Evolutionary conservation across 495 filamentous ascomycete genomes (phyloP), one percentile per base, ranked within the genome.

Genomic region (Talaromyces stipitatus): DNA sequence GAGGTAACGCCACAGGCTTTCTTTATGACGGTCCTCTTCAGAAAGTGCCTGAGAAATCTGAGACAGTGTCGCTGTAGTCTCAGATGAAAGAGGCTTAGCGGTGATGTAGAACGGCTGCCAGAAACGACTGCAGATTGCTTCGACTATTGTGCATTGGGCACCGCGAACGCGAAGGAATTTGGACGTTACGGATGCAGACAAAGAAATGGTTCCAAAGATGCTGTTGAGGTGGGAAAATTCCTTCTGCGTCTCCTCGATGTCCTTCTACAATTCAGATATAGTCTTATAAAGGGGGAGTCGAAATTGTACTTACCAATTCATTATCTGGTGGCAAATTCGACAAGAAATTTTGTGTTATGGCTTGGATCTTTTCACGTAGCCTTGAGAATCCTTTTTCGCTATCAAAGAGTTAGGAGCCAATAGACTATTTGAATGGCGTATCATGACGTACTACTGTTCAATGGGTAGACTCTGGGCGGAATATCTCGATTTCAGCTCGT

Each of bases 81-180:
- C 43, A 6, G 43, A n/a, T 46, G 43, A 22, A 46, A 22, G 43
- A 22, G 14, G 20, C 20, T 46, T 22, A 46, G 43, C 16, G n/a
- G 43, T 46, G 43, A 46, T 22, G 43, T 46, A 46, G 43, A 46
- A 46, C 12, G 43, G 43, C 43, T 46, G 43, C 43, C 43, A 46
- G n/a, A 46, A 46, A 20, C 8, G 12, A 6, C 16, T n/a, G 43
- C n/a, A 20, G 14, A 46, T 46, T 46, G 43, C 43, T 9, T 46
- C 9, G 43, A 46, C 43, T 5, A 46, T 46, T 46, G n/a, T 16
- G 43, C 43, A 22, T 46, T 46, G 43, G 7, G 43, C 43, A 46
- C 43, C 43, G 43, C 43, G 43, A 46, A 46, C n/a, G 20, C 43
- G 43, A 20, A 46, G 43, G 16, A 46, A 46, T n/a, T 46, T 46